Percentiles rank a stretch among this genome's conserved stretches.
Conservation (phyloP, 2,329 filamentous ascomycete genomes). For the Neofusicoccum kwambonambiense region DNA sequence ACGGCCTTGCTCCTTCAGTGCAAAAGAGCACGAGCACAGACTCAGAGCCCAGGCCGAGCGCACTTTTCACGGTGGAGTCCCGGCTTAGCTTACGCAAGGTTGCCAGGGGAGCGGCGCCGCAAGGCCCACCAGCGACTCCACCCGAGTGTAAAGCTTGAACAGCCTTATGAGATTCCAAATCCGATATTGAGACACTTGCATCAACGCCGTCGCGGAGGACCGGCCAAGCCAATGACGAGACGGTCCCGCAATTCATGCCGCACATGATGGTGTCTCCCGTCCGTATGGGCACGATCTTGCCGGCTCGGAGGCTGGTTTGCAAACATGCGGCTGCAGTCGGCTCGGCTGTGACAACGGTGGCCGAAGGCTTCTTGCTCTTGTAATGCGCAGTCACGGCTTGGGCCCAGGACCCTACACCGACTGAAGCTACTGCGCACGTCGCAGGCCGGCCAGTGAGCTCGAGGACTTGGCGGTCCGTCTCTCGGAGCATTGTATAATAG, state of each 20-base stretch:
- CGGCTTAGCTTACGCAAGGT: constrained; percentile 54
- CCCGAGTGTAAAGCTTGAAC: constrained; percentile 52
- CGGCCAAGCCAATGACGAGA: constrained; percentile 65
- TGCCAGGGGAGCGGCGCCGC: constrained; percentile 59
- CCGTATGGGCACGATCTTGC: constrained; percentile 48
- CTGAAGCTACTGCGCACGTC: constrained; percentile 60
- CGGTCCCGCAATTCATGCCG: constrained; percentile 70
- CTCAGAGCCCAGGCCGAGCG: constrained; percentile 41
- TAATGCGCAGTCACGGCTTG: constrained; percentile 67
- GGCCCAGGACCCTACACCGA: constrained; percentile 71
- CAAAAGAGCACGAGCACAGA: constrained; percentile 64
- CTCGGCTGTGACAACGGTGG: constrained; percentile 65
- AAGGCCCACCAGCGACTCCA: constrained; percentile 58
- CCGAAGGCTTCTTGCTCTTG: constrained; percentile 44
- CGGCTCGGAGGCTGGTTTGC: constrained; percentile 52
- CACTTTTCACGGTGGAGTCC: constrained; percentile 32
- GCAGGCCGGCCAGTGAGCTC: constrained; percentile 36
- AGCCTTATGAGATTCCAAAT: constrained; percentile 61
- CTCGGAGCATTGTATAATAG: constrained; percentile 69
- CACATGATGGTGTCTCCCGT: constrained; percentile 69
- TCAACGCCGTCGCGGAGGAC: constrained; percentile 59
- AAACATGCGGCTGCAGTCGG: constrained; percentile 64
- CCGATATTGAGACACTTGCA: constrained; percentile 59
- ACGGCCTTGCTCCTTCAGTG: constrained; percentile 62
- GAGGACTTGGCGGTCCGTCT: constrained; percentile 63